These are phyloP conservation scores for Protomyces inouyei DNA, from an alignment of 1,139 yeast genomes.

Conservation along the genomic window DNA sequence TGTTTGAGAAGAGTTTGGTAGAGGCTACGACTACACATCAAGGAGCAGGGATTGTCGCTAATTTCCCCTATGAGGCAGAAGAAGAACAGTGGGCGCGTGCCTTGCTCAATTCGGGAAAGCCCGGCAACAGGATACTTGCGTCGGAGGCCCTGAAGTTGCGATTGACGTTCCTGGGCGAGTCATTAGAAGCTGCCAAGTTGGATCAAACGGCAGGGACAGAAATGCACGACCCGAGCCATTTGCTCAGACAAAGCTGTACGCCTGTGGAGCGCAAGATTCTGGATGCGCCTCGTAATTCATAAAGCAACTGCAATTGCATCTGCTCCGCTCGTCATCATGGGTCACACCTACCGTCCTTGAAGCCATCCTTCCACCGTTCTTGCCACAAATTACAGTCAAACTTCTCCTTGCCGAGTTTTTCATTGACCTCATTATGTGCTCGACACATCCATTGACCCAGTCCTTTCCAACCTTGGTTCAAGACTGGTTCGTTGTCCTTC, in stretches of 20 bases:
- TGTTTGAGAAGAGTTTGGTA: not conserved
- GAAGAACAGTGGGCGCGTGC: slow-evolving; percentile 14
- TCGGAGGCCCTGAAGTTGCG: slow-evolving; percentile 17
- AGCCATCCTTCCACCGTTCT: slow-evolving; percentile 61
- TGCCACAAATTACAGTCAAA: slow-evolving; percentile 90
- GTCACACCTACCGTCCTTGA: slow-evolving; percentile 34
- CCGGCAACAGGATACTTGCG: not conserved
- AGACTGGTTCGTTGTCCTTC: slow-evolving; percentile 56
- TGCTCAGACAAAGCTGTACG: not conserved
- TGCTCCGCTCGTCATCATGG: not conserved
- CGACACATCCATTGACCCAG: slow-evolving; percentile 89
- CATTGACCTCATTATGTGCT: slow-evolving; percentile 89
- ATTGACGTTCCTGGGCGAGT: slow-evolving; percentile 13
- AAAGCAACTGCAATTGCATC: not conserved
- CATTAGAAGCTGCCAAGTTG: slow-evolving; percentile 3
- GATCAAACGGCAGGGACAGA: not conserved
- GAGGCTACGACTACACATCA: slow-evolving; percentile 4
- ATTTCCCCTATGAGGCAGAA: slow-evolving; percentile 6
- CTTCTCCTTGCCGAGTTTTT: slow-evolving; percentile 72
- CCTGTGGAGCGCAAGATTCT: not conserved
- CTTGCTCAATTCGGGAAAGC: not conserved
- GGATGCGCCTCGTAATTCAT: not conserved
- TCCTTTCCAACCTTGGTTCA: slow-evolving; percentile 59
- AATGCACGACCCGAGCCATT: not conserved
- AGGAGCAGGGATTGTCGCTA: not conserved